A percentile compares a stretch with the other conserved stretches of the same genome.
Conservation (phyloP, 2,329 filamentous ascomycete species). For the Pseudogymnoascus sp. region DNA sequence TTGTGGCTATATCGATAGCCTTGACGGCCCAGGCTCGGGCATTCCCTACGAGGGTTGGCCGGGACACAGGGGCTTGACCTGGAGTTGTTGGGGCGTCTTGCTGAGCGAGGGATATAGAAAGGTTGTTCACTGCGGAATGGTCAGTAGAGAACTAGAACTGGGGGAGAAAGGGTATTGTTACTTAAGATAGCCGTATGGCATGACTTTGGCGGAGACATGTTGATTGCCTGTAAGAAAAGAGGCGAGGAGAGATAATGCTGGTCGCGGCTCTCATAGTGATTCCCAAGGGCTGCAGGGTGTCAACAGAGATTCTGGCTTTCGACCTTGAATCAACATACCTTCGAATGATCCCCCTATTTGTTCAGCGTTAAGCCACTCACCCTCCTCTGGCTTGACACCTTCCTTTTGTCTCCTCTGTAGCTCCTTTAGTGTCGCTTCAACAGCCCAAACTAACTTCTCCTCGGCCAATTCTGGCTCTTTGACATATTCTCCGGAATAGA, state of each 20-base stretch:
- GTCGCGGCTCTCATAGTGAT: conserved; percentile 66
- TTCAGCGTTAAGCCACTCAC: conserved; percentile 60
- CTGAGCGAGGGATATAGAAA: conserved; percentile 62
- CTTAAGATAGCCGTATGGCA: conserved; percentile 78
- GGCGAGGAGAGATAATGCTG: conserved; percentile 77
- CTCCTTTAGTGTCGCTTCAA: conserved; percentile 72
- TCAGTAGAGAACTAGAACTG: neutral
- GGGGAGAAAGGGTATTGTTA: conserved; percentile 33
- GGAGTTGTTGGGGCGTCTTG: conserved; percentile 29
- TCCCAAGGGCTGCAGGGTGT: conserved; percentile 51
- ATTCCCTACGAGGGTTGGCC: conserved; percentile 56
- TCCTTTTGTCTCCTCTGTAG: conserved; percentile 47
- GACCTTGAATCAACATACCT: conserved; percentile 32
- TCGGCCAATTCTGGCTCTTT: conserved; percentile 67
- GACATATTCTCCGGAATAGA: conserved; percentile 72
- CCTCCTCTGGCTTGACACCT: conserved; percentile 62
- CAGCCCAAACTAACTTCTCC: conserved; percentile 67
- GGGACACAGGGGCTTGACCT: conserved; percentile 39
- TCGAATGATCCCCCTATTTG: conserved; percentile 70
- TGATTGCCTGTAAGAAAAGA: conserved; percentile 76
- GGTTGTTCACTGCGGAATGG: conserved; percentile 61
- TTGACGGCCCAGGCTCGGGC: conserved; percentile 74
- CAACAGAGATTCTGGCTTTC: conserved; percentile 20
- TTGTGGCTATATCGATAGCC: conserved; percentile 58
- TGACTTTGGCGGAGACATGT: conserved; percentile 51